Evolutionary conservation across 306 rosid species (phyloP), one percentile per base, ranked within the genome.

Genomic region (Geum urbanum): DNA sequence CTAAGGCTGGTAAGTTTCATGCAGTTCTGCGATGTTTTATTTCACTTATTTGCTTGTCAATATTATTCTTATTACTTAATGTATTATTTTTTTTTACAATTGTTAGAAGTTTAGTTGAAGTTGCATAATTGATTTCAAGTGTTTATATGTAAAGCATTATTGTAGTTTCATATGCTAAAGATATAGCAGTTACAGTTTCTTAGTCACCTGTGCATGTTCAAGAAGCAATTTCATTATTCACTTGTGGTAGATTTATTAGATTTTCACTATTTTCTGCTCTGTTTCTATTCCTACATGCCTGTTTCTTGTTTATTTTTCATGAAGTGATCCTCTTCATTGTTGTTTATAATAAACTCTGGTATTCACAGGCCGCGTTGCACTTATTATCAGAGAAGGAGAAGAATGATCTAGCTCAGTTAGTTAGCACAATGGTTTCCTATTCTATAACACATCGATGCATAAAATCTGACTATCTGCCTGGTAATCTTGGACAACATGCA

Each of bases 371-470:
- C 56, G 87, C 97, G n/a, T 67, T 77, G 49, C 96, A 88, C 70
- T 77, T 85, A 52, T 79, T 88, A 66, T 90, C 96, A 13, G 96
- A 85, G 16, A 92, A 80, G 59, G 97, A 92, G 86, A 92, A 90
- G 83, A 80, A 69, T 78, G 91, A 85, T 65, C 67, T 92, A 76
- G 71, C 84, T 78, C 89, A 88, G 69, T 74, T 92, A 77, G 87
- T 92, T 75, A 73, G 86, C 80, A 84, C 84, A 62, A 92, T 92
- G 98, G 86, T 92, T 73, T 88, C 94, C 32, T 90, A 88, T 54
- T 75, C 87, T 57, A 72, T 90, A 76, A 86, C 97, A 47, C 91
- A 88, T 68, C 84, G 80, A 87, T 75, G 79, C 53, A 67, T 63
- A 41, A 90, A 86, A 83, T 51, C 79, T n/a, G 85, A 83, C 68